Percentiles rank a stretch among this genome's conserved stretches.
Conservation (phyloP, 768 basidiomycete species). For the Termitomyces bulborhizus region DNA sequence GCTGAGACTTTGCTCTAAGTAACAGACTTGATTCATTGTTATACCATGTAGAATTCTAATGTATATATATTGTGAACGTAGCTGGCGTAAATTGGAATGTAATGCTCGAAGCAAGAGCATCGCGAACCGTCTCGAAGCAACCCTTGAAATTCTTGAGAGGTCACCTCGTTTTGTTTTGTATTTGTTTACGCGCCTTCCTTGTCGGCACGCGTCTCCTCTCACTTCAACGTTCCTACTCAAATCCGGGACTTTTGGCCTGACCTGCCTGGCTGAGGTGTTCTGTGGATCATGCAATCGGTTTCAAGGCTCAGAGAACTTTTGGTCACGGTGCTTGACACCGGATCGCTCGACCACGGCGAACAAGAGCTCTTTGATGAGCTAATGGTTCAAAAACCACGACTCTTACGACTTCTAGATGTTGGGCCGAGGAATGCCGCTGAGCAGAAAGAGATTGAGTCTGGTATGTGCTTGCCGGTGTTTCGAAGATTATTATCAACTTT, state of each 20-base stretch:
- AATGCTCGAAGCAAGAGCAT: too few species aligned
- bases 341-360: constrained; percentile 45
- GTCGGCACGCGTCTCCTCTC: not conserved
- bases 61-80: not conserved
- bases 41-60: not conserved
- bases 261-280: not conserved
- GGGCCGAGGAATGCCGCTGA: constrained; percentile 58
- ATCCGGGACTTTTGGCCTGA: not conserved
- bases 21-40: not conserved
- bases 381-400: constrained; percentile 56
- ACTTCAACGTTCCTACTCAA: not conserved
- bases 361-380: constrained; percentile 75
- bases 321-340: constrained; percentile 37
- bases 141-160: too few species aligned
- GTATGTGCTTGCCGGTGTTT: constrained; percentile 25
- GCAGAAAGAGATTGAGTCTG: constrained; percentile 65
- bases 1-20: not conserved
- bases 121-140: too few species aligned
- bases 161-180: constrained; percentile 8
- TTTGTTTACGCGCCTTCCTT: constrained; percentile 16
- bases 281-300: constrained; percentile 49
- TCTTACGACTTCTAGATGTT: constrained; percentile 61
- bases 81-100: too few species aligned
- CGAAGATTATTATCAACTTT: constrained; percentile 3
- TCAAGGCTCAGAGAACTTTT: constrained; percentile 50